Evolutionary conservation across 192 early-diverging fungal species (phyloP), one percentile per base, ranked within the genome.

Genomic region (Umbelopsis isabellina): DNA sequence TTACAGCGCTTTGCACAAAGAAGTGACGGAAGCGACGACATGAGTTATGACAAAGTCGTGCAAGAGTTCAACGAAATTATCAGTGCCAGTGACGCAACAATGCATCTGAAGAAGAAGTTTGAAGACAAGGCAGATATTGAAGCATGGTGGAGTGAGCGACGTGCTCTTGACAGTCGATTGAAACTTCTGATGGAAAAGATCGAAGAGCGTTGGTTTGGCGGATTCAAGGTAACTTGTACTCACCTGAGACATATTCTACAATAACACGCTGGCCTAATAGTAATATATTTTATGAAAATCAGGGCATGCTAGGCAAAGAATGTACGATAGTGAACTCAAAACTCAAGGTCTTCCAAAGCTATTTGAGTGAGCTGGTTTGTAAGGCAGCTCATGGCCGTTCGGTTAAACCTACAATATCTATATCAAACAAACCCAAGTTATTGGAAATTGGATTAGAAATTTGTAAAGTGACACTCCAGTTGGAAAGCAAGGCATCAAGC

Each of bases 121-220:
- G 49, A 70, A 30, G 87, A 84, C 0, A 85, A 83, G 13, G 77
- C 85, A 7, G 90, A 95, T 46, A 93, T 93, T 65, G 75, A 81
- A 10, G 67, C 80, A 23, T 99, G 97, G 97, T 97, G 95, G 95
- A 84, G 80, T 48, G 77, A 71, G 8, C 83, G 97, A 22, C 80
- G 86, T n/a, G 66, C 68, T 23, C 71, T 98, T 18, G 95, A 99
- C 76, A 71, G 73, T 3, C 84, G 85, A 25, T 67, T 99, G 46
- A 83, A 88, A 49, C 68, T 66, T 6, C 66, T 96, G 41, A 72
- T 98, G 23, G 70, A 47, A 0, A 73, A 72, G 16, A 87, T 99
- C 15, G 93, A 99, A 69, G 71, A 78, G 37, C 80, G 80, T 18
- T 98, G 97, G 96, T 81, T 99, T 4, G 91, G 95, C 16, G 94